Evolutionary conservation across 108 stramenopile genomes (phyloP).

Genomic region (Nitzschia sp.): DNA sequence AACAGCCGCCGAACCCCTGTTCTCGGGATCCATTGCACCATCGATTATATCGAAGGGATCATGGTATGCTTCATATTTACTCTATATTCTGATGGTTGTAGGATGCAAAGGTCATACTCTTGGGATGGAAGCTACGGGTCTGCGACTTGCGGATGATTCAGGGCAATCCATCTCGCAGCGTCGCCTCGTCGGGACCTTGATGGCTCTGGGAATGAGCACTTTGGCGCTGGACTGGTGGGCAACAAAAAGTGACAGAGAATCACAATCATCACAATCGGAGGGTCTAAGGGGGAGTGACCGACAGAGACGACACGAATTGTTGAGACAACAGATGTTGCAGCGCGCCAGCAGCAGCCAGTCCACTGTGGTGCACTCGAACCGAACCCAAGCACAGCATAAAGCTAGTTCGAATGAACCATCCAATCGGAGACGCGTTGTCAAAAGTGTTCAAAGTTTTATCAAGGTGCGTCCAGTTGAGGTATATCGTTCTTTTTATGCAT

Average conservation of each 20-base stretch:
- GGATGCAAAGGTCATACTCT: constrained; percentile 18
- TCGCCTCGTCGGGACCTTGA: background rate
- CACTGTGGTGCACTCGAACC: background rate
- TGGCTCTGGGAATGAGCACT: background rate
- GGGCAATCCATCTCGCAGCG: background rate
- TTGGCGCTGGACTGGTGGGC: constrained; percentile 2
- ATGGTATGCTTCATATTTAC: constrained; percentile 22
- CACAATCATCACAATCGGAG: constrained; percentile 6
- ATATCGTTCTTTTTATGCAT: background rate
- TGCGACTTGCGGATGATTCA: constrained; percentile 8
- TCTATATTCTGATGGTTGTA: constrained; percentile 24
- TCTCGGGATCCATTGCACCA: constrained; percentile 1
- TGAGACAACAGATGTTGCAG: constrained; percentile 34
- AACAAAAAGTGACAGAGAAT: background rate
- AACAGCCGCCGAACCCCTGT: constrained; percentile 4
- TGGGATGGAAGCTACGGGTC: constrained; percentile 40
- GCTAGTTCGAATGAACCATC: background rate
- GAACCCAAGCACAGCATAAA: background rate
- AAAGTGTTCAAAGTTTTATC: background rate
- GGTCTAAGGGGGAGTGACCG: constrained; percentile 32
- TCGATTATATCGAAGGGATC: background rate
- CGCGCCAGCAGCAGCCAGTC: constrained; percentile 7
- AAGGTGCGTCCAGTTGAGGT: background rate
- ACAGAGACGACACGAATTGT: constrained; percentile 14
- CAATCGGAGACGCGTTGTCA: background rate